These are phyloP conservation scores for Nitzschia inconspicua DNA, from an alignment of 108 stramenopile species.

Conservation along the genomic window DNA sequence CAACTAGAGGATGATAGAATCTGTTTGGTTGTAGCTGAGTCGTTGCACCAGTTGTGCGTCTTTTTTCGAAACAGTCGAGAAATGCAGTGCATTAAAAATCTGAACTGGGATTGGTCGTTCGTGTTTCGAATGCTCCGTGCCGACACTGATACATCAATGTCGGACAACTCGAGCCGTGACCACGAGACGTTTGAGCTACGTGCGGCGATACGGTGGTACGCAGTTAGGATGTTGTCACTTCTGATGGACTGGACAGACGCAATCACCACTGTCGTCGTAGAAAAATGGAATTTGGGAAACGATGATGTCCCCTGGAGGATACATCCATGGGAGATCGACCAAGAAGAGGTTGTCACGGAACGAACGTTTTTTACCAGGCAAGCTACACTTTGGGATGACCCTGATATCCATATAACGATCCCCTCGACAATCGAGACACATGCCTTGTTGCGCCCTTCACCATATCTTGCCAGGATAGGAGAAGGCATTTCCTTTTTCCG, in stretches of 20 bases:
- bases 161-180: neutral
- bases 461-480: constrained; percentile 62
- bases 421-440: constrained; percentile 54
- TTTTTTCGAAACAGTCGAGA: constrained; percentile 28
- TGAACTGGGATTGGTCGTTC: constrained; percentile 75
- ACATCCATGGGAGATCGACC: constrained; percentile 71
- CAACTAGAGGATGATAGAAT: neutral
- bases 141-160: constrained; percentile 10
- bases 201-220: constrained; percentile 51
- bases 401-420: constrained; percentile 27
- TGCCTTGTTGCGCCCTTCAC: neutral
- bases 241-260: constrained; percentile 59
- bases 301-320: constrained; percentile 63
- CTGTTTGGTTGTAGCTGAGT: constrained; percentile 31
- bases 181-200: constrained; percentile 2
- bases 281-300: constrained; percentile 37
- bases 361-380: constrained; percentile 13
- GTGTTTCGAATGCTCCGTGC: constrained; percentile 45
- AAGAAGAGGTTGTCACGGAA: constrained; percentile 58
- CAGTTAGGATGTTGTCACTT: constrained; percentile 52
- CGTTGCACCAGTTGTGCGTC: constrained; percentile 27
- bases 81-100: constrained; percentile 32
- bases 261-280: constrained; percentile 35
- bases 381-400: constrained; percentile 18
- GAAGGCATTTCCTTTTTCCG: constrained; percentile 57